Evolutionary conservation across 1,139 yeast species (phyloP).

Genomic region (Candida anutae): DNA sequence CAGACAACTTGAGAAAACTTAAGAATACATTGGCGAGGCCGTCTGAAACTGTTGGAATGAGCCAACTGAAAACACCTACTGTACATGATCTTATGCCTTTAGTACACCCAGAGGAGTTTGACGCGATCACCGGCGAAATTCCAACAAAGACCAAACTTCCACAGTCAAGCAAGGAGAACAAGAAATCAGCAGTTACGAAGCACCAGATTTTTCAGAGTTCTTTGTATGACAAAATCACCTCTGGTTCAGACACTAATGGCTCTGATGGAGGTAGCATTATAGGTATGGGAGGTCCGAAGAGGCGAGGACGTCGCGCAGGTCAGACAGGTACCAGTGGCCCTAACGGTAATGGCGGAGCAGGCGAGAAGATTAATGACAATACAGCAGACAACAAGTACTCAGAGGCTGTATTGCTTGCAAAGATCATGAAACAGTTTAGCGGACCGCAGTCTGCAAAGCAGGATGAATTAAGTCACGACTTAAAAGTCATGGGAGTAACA

Average conservation of each 20-base stretch:
- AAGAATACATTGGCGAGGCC: constrained; percentile 36
- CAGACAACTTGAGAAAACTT: constrained; percentile 2
- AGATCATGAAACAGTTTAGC: constrained; percentile 36
- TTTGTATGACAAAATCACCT: constrained; percentile 31
- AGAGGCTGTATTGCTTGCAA: constrained; percentile 34
- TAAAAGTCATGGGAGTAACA: constrained; percentile 29
- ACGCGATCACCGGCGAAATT: constrained; percentile 26
- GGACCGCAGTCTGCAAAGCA: constrained; percentile 33
- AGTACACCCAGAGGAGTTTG: constrained; percentile 29
- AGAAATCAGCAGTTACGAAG: constrained; percentile 13
- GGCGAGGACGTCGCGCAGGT: constrained; percentile 19
- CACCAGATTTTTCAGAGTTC: constrained; percentile 37
- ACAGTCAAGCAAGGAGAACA: constrained; percentile 9
- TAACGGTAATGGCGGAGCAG: constrained; percentile 4
- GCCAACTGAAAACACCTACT: constrained; percentile 11
- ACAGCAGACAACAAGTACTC: constrained; percentile 20
- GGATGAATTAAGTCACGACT: constrained; percentile 30
- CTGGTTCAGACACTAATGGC: constrained; percentile 36
- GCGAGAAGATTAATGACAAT: constrained; percentile 8
- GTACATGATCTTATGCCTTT: constrained; percentile 41
- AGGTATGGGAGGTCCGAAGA: constrained; percentile 9
- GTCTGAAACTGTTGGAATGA: constrained; percentile 12
- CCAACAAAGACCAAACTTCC: constrained; percentile 8
- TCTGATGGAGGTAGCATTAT: constrained; percentile 11
- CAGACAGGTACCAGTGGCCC: constrained; percentile 8